Evolutionary conservation across 768 basidiomycete genomes (phyloP).

Genomic region (Podaxis sp.): DNA sequence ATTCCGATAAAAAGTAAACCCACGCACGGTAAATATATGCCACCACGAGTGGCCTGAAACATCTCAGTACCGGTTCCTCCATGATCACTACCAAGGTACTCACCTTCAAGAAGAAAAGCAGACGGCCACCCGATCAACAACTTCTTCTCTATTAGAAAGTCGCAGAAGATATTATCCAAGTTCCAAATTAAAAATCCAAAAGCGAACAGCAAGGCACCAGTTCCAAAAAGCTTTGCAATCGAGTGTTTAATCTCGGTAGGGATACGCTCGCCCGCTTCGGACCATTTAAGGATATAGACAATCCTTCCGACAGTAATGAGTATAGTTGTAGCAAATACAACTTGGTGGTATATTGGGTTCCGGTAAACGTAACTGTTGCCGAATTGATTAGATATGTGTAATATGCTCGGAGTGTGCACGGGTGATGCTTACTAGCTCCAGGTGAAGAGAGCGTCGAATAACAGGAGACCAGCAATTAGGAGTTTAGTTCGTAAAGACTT

Average conservation of each 20-base stretch:
- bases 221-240: constrained; percentile 47
- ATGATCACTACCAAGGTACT: constrained; percentile 9
- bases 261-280: constrained; percentile 37
- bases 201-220: constrained; percentile 56
- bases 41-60: constrained; percentile 69
- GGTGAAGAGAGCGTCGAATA: constrained; percentile 64
- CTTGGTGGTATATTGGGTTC: constrained; percentile 80
- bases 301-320: constrained; percentile 47
- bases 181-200: constrained; percentile 79
- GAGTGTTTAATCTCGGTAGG: constrained; percentile 40
- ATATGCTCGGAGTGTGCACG: neutral
- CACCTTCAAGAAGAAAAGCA: constrained; percentile 68
- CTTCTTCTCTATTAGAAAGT: constrained; percentile 56
- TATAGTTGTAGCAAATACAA: constrained; percentile 65
- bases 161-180: constrained; percentile 77
- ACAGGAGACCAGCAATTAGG: constrained; percentile 35
- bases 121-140: constrained; percentile 57
- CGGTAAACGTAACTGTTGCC: constrained; percentile 56
- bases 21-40: constrained; percentile 64
- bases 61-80: neutral
- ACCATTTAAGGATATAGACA: constrained; percentile 49
- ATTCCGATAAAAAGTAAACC: neutral
- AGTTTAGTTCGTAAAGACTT: constrained; percentile 35
- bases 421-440: constrained; percentile 66
- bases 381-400: constrained; percentile 12